phyloP scores from a whole-genome alignment of 768 basidiomycete genomes.

The Brasilioporus rufonigricans region DNA sequence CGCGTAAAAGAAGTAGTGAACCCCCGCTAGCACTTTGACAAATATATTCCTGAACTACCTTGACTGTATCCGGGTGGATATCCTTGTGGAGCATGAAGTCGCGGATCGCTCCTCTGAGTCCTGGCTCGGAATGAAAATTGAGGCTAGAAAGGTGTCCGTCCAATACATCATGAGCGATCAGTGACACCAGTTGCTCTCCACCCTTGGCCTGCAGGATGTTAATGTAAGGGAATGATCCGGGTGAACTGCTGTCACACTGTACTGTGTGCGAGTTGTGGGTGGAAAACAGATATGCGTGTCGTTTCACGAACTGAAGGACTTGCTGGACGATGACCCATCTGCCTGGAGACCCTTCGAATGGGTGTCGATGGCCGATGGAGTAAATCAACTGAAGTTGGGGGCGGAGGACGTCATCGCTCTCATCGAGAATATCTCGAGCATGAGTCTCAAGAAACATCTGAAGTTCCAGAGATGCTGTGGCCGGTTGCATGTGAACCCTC shows the following conservation, averaged over 20 bases:
- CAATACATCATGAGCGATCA: not conserved
- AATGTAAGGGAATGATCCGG: not conserved
- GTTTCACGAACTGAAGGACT: not conserved
- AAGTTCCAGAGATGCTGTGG: too few species aligned
- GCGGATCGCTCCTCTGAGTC: not conserved
- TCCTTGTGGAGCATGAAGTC: not conserved
- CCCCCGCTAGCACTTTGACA: not conserved
- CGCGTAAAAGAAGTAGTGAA: not conserved
- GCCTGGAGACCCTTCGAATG: not conserved
- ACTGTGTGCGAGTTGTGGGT: not conserved
- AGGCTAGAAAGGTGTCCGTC: not conserved
- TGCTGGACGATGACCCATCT: not conserved
- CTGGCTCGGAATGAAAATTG: not conserved
- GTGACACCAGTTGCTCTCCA: not conserved
- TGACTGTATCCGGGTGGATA: not conserved
- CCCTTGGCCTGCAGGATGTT: not conserved
- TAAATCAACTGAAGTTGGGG: not conserved
- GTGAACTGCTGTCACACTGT: not conserved
- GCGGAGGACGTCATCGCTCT: not conserved
- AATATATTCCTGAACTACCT: not conserved
- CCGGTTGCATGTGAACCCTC: too few species aligned
- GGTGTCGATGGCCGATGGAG: not conserved
- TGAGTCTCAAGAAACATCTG: not conserved
- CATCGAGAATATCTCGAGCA: not conserved
- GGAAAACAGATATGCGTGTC: not conserved